phyloP scores from a whole-genome alignment of 371 early-diverging fungal species.

The Capniomyces stellatus region DNA sequence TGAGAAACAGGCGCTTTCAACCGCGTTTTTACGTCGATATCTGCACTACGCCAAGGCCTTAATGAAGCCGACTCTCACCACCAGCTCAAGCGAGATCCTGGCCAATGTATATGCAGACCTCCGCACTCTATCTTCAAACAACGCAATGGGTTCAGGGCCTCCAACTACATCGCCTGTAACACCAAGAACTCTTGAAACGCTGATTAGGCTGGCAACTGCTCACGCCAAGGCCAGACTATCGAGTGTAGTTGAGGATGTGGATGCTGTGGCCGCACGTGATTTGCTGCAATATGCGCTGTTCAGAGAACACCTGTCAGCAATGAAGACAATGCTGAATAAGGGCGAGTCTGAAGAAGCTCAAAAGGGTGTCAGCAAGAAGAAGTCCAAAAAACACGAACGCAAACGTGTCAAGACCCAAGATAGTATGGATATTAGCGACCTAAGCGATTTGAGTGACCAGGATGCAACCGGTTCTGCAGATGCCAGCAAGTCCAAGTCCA shows the following conservation, averaged over 20 bases:
- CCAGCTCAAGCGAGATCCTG: constrained; percentile 60
- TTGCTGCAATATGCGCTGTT: constrained; percentile 82
- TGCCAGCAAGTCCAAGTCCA: background rate
- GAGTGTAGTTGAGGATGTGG: constrained; percentile 55
- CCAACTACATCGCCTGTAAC: constrained; percentile 61
- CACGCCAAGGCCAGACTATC: constrained; percentile 94
- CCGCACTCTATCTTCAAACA: constrained; percentile 25
- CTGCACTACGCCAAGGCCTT: constrained; percentile 66
- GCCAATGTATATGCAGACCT: constrained; percentile 62
- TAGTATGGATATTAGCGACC: constrained; percentile 15
- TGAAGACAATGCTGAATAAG: background rate
- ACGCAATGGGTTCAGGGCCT: constrained; percentile 27
- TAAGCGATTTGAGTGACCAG: constrained; percentile 24
- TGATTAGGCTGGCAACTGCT: constrained; percentile 97
- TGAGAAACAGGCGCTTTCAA: constrained; percentile 38
- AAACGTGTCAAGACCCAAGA: constrained; percentile 12
- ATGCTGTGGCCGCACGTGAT: constrained; percentile 70
- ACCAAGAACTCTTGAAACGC: constrained; percentile 95
- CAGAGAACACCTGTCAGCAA: constrained; percentile 38
- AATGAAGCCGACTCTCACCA: constrained; percentile 46
- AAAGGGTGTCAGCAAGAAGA: background rate
- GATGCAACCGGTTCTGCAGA: constrained; percentile 10
- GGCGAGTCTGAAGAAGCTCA: background rate
- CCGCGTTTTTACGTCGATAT: constrained; percentile 63
- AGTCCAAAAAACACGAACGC: constrained; percentile 1